These are phyloP conservation scores for Dendrobium chrysotoxum DNA, from an alignment of 106 monocot species.

Conservation along the genomic window DNA sequence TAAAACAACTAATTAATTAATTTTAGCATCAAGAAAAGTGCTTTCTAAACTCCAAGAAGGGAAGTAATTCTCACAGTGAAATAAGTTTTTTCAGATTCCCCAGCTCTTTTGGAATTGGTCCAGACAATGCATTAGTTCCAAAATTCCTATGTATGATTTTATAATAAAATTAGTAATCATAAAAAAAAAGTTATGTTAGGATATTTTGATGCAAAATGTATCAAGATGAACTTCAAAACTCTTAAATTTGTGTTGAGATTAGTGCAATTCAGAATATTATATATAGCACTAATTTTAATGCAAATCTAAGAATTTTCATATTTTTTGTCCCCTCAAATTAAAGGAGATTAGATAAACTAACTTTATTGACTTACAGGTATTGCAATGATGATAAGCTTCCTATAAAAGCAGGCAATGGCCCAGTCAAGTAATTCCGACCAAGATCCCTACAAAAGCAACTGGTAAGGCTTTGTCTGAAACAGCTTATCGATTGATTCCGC, in stretches of 20 bases:
- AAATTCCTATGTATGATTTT: conserved; percentile 14
- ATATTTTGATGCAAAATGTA: no score
- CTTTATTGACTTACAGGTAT: conserved; percentile 16
- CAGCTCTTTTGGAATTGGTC: conserved; percentile 21
- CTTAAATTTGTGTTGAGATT: no score
- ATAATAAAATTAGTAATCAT: background rate
- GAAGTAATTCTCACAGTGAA: conserved; percentile 13
- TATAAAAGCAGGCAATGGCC: conserved; percentile 23
- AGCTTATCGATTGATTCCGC: no score
- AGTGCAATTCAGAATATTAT: no score
- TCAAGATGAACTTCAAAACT: no score
- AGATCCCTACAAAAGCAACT: conserved; percentile 20
- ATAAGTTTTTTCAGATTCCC: conserved; percentile 21
- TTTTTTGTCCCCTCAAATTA: background rate
- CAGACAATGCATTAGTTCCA: conserved; percentile 26
- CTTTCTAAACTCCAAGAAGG: no score
- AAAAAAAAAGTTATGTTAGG: background rate
- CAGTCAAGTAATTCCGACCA: conserved; percentile 25
- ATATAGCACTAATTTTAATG: no score
- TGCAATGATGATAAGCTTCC: conserved; percentile 22
- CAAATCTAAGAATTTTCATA: no score
- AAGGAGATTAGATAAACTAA: background rate
- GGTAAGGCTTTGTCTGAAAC: background rate
- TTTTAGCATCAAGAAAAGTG: background rate
- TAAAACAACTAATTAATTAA: background rate